A percentile compares a stretch with the other conserved stretches of the same genome.
Conservation (phyloP, 1,139 yeast genomes). For the Debaryomyces sp. region DNA sequence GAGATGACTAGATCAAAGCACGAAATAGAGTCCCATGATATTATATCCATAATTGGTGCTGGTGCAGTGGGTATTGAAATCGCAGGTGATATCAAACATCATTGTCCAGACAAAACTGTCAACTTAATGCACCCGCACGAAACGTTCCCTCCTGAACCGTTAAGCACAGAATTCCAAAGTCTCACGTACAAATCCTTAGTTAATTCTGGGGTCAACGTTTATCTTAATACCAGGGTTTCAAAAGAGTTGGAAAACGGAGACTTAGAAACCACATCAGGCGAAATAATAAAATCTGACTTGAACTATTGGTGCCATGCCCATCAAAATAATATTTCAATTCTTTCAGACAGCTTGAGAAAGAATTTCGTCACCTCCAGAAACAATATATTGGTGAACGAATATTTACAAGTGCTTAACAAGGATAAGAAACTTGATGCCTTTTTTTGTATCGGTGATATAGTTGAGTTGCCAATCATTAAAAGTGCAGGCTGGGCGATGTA, state of each 20-base stretch:
- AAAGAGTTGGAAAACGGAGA: conserved; percentile 25
- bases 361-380: conserved; percentile 28
- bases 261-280: conserved; percentile 26
- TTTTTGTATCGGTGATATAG: conserved; percentile 46
- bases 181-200: conserved; percentile 22
- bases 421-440: conserved; percentile 23
- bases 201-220: conserved; percentile 13
- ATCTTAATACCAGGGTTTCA: conserved; percentile 20
- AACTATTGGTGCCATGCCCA: conserved; percentile 43
- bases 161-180: conserved; percentile 27
- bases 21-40: conserved; percentile 19
- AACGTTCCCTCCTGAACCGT: conserved; percentile 35
- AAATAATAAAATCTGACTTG: conserved; percentile 25
- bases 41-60: conserved; percentile 37
- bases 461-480: conserved; percentile 43
- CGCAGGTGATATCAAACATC: conserved; percentile 38
- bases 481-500: conserved; percentile 54
- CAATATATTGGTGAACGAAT: conserved; percentile 38
- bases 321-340: conserved; percentile 31
- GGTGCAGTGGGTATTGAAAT: conserved; percentile 47
- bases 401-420: conserved; percentile 34
- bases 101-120: conserved; percentile 29
- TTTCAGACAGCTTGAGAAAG: conserved; percentile 14
- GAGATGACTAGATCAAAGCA: conserved; percentile 29
- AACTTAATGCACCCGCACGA: conserved; percentile 35